Evolutionary conservation across 2,329 filamentous ascomycete genomes (phyloP).

Genomic region (Chaetomium globosum): DNA sequence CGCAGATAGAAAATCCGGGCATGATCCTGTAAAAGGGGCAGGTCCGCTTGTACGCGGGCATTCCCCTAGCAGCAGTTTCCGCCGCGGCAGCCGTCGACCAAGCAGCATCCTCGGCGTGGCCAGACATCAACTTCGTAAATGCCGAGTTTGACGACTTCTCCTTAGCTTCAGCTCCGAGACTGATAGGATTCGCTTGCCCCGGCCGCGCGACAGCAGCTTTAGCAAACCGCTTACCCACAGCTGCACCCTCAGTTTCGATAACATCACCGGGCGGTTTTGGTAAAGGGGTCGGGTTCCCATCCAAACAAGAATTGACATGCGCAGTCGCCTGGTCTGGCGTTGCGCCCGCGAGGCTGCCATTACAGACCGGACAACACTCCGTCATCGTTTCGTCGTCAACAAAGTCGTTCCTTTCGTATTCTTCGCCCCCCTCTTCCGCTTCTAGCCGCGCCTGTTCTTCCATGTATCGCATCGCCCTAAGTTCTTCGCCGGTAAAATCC

Average conservation of each 20-base stretch:
- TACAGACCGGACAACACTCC: constrained; percentile 76
- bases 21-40: constrained; percentile 99
- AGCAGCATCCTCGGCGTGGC: constrained; percentile 83
- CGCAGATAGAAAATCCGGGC: constrained; percentile 87
- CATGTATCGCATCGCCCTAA: constrained; percentile 69
- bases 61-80: constrained; percentile 76
- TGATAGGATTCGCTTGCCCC: constrained; percentile 79
- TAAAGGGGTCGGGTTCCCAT: constrained; percentile 71
- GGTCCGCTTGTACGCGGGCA: constrained; percentile 82
- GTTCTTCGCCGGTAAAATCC: constrained; percentile 63
- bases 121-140: constrained; percentile 91
- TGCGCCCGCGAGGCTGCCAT: constrained; percentile 61
- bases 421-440: constrained; percentile 56
- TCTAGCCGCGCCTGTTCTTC: constrained; percentile 72
- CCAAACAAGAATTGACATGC: constrained; percentile 92
- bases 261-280: constrained; percentile 40
- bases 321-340: constrained; percentile 69
- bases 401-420: constrained; percentile 42
- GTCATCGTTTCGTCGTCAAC: constrained; percentile 41
- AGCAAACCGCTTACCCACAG: constrained; percentile 62
- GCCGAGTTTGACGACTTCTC: constrained; percentile 61
- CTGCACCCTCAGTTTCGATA: constrained; percentile 42
- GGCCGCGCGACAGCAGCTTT: constrained; percentile 72
- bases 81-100: constrained; percentile 85
- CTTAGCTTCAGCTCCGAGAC: constrained; percentile 46